phyloP scores from a whole-genome alignment of 1,139 yeast genomes.

The Debaryomyces coudertii region DNA sequence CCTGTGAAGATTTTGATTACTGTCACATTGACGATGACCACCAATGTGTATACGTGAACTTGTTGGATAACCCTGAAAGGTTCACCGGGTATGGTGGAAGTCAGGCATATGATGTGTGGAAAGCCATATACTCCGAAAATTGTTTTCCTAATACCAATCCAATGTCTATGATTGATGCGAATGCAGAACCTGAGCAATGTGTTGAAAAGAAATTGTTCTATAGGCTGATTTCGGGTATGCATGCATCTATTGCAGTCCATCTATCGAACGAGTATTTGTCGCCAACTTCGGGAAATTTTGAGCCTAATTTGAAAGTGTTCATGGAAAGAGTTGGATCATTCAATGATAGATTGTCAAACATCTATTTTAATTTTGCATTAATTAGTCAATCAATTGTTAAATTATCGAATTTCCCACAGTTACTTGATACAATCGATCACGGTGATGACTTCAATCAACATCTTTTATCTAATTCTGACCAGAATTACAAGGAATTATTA shows the following conservation, averaged over 20 bases:
- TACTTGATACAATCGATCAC: constrained; percentile 30
- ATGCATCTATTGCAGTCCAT: constrained; percentile 94
- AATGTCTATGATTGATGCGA: constrained; percentile 33
- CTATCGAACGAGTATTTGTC: constrained; percentile 83
- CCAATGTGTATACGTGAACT: constrained; percentile 78
- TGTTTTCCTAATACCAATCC: constrained; percentile 67
- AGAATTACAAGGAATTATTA: constrained; percentile 45
- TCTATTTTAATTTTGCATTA: constrained; percentile 90
- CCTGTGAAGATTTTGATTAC: constrained; percentile 50
- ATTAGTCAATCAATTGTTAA: constrained; percentile 81
- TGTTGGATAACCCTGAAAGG: constrained; percentile 89
- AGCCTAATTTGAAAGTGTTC: constrained; percentile 79
- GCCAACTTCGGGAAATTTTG: constrained; percentile 75
- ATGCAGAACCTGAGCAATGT: constrained; percentile 57
- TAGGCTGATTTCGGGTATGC: constrained; percentile 89
- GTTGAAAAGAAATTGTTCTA: constrained; percentile 86
- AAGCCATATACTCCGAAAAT: constrained; percentile 87
- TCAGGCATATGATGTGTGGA: constrained; percentile 92
- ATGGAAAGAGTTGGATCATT: constrained; percentile 87
- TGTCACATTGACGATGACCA: constrained; percentile 64
- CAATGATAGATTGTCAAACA: constrained; percentile 86
- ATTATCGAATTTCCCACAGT: constrained; percentile 38
- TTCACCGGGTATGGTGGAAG: constrained; percentile 96
- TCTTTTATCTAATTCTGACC: constrained; percentile 50
- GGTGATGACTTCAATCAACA: constrained; percentile 31